These are phyloP conservation scores for Vinca minor DNA, from an alignment of 257 asterid genomes.

Conservation along the genomic window DNA sequence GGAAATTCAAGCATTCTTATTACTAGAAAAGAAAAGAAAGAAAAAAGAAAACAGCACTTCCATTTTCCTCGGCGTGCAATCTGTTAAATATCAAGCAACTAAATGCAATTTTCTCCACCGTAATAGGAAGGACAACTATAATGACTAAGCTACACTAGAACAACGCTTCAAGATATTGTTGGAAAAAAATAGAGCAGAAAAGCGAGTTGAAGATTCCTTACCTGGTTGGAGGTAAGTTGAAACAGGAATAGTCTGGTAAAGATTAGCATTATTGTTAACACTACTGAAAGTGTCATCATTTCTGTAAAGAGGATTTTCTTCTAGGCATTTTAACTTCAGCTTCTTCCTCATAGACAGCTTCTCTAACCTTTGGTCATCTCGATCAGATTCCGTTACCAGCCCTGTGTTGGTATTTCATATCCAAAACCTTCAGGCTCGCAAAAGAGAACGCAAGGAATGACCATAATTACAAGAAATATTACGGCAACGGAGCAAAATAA, in stretches of 20 bases:
- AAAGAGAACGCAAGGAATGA: conserved; percentile 17
- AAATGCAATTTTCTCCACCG: not conserved
- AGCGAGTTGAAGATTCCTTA: conserved; percentile 33
- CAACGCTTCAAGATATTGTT: not conserved
- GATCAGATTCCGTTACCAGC: conserved; percentile 45
- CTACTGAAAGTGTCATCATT: conserved; percentile 22
- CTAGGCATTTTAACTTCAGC: conserved; percentile 80
- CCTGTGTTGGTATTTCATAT: conserved; percentile 33
- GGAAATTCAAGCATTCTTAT: too few species aligned
- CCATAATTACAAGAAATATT: conserved; percentile 4
- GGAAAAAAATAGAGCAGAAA: too few species aligned
- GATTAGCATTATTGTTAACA: conserved; percentile 34
- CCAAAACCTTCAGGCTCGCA: conserved; percentile 4
- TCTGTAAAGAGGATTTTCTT: conserved; percentile 21
- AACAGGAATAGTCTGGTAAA: conserved; percentile 55
- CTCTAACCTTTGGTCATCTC: conserved; percentile 65
- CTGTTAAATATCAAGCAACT: not conserved
- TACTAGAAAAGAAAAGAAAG: not conserved
- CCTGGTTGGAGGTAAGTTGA: conserved; percentile 64
- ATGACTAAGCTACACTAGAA: conserved; percentile 7
- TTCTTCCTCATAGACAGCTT: conserved; percentile 85
- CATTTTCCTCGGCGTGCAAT: not conserved
- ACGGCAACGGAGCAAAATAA: conserved; percentile 12
- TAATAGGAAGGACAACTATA: conserved; percentile 8
- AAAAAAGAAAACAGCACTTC: not conserved